Conservation (phyloP, 768 basidiomycete genomes). For the Artomyces pyxidatus region DNA sequence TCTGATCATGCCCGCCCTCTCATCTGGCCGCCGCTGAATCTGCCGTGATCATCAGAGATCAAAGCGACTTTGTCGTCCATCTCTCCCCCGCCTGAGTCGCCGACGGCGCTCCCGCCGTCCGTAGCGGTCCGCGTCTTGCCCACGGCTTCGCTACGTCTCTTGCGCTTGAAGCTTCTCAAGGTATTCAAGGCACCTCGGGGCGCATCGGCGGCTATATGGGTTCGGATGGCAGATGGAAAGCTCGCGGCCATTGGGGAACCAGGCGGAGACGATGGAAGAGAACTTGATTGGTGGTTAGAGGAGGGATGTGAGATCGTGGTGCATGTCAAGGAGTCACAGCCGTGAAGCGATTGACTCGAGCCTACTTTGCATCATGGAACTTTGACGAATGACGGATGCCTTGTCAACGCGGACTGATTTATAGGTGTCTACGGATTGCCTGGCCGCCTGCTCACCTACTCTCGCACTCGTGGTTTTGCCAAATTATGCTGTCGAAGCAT, state of each 20-base stretch:
- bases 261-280: conserved; percentile 34
- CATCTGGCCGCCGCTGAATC: not conserved
- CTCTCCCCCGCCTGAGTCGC: conserved; percentile 1
- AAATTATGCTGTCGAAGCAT: no score
- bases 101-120: conserved; percentile 15
- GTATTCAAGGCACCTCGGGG: conserved; percentile 23
- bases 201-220: conserved; percentile 39
- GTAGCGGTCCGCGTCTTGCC: conserved; percentile 48
- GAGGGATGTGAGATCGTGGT: conserved; percentile 32
- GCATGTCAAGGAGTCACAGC: conserved; percentile 3
- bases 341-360: no score
- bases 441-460: no score
- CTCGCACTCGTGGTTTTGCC: no score
- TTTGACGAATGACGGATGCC: no score
- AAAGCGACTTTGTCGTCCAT: conserved; percentile 6
- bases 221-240: conserved; percentile 41
- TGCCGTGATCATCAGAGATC: conserved; percentile 11
- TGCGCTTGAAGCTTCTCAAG: conserved; percentile 51
- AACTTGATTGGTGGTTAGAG: conserved; percentile 67
- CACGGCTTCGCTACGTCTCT: conserved; percentile 55
- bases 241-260: conserved; percentile 33
- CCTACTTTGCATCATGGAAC: no score
- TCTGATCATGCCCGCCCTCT: not conserved
- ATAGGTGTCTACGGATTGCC: no score
- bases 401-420: no score